A percentile compares a stretch with the other conserved stretches of the same genome.
phyloP scores from a whole-genome alignment of 257 asterid genomes.

The Penstemon davidsonii region DNA sequence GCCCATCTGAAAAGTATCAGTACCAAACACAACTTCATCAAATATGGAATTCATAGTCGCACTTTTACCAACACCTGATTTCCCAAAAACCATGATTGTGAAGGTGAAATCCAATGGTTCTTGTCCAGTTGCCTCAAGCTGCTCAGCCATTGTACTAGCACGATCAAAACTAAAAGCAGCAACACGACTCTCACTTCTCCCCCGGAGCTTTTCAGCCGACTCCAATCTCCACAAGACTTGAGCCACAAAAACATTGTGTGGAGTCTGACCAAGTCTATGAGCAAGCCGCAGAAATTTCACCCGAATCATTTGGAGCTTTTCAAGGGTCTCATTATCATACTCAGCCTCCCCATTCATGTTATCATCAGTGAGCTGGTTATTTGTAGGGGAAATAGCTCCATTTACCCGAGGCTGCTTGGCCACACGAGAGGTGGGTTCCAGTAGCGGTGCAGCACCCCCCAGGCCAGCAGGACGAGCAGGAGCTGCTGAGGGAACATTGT shows the following conservation, averaged over 20 bases:
- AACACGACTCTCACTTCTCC: constrained; percentile 87
- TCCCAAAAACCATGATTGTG: constrained; percentile 97
- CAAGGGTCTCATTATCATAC: constrained; percentile 96
- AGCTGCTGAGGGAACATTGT: constrained; percentile 32
- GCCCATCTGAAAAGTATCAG: constrained; percentile 84
- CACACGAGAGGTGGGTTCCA: constrained; percentile 71
- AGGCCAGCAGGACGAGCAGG: constrained; percentile 88
- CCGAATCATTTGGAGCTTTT: constrained; percentile 97
- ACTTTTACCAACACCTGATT: constrained; percentile 98
- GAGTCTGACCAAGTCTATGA: constrained; percentile 92
- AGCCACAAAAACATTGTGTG: constrained; percentile 96
- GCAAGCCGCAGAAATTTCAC: constrained; percentile 97
- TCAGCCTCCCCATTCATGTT: constrained; percentile 74
- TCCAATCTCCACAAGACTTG: constrained; percentile 96
- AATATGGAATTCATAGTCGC: constrained; percentile 96
- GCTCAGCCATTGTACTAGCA: constrained; percentile 98
- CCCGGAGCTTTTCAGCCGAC: constrained; percentile 93
- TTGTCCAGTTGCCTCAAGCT: constrained; percentile 93
- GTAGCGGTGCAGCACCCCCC: constrained; percentile 79
- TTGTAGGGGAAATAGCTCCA: constrained; percentile 62
- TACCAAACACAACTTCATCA: constrained; percentile 76
- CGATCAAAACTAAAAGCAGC: constrained; percentile 96
- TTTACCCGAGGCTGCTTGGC: constrained; percentile 79
- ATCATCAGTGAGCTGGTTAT: constrained; percentile 73
- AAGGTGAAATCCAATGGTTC: constrained; percentile 93